phyloP scores from a whole-genome alignment of 768 basidiomycete species.

The Termitomyces sp. region DNA sequence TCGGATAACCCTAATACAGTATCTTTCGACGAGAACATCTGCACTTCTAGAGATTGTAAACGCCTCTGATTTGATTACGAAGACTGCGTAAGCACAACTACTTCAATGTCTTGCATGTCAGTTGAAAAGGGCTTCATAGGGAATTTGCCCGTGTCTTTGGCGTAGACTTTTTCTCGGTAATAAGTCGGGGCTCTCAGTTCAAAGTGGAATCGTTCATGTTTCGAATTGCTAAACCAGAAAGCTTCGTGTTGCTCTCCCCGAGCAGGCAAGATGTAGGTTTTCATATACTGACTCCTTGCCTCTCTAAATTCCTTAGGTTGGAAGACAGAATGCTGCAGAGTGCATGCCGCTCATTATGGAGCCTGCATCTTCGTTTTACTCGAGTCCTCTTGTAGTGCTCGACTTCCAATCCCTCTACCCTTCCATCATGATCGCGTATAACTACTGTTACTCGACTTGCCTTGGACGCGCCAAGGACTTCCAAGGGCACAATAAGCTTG shows the following conservation, averaged over 20 bases:
- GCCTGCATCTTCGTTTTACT: constrained; percentile 89
- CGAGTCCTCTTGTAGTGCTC: constrained; percentile 85
- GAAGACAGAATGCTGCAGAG: constrained; percentile 93
- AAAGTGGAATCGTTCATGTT: constrained; percentile 99
- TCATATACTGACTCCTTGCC: not conserved
- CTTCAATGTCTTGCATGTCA: not conserved
- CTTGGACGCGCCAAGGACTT: constrained; percentile 86
- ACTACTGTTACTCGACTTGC: constrained; percentile 96
- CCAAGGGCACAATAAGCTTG: constrained; percentile 84
- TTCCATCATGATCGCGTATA: constrained; percentile 98
- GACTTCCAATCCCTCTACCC: constrained; percentile 98
- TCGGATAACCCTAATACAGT: constrained; percentile 47
- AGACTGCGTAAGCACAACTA: constrained; percentile 67
- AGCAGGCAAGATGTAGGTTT: constrained; percentile 72
- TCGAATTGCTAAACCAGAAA: constrained; percentile 94
- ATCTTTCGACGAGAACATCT: constrained; percentile 59
- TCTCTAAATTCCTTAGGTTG: constrained; percentile 55
- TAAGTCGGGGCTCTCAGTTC: constrained; percentile 94
- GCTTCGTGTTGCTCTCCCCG: constrained; percentile 85
- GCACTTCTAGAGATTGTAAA: constrained; percentile 80
- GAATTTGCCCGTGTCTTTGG: constrained; percentile 98
- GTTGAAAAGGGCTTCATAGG: constrained; percentile 33
- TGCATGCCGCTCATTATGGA: constrained; percentile 96
- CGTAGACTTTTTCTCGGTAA: constrained; percentile 93
- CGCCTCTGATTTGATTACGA: constrained; percentile 75